Conservation (phyloP, 2,329 filamentous ascomycete genomes). For the Dichotomopilus funicola region DNA sequence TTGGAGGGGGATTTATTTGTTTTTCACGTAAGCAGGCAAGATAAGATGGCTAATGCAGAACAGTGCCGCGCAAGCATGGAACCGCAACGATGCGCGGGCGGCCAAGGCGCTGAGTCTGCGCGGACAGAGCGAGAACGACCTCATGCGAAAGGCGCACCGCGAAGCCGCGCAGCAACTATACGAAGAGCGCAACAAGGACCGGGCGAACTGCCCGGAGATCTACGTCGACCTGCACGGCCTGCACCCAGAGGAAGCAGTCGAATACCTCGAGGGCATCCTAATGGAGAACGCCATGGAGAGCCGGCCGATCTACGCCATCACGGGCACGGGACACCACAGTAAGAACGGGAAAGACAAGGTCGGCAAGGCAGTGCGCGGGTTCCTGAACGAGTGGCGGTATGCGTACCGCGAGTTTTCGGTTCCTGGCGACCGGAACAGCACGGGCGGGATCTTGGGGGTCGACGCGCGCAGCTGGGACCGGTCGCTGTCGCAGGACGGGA, state of each 20-base stretch:
- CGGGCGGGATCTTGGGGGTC: slow-evolving; percentile 69
- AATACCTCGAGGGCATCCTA: slow-evolving; percentile 84
- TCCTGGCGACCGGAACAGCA: slow-evolving; percentile 78
- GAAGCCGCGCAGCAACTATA: slow-evolving; percentile 90
- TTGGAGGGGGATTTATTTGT: too few species aligned
- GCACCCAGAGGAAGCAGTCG: slow-evolving; percentile 94
- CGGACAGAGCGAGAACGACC: slow-evolving; percentile 91
- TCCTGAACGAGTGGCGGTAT: slow-evolving; percentile 93
- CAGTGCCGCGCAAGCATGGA: slow-evolving; percentile 96
- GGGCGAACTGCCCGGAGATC: slow-evolving; percentile 57
- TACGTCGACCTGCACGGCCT: slow-evolving; percentile 97
- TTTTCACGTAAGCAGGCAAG: too few species aligned
- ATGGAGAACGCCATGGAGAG: slow-evolving; percentile 69
- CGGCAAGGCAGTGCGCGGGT: slow-evolving; percentile 83
- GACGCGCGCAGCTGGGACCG: slow-evolving; percentile 63
- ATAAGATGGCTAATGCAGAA: slow-evolving; percentile 8
- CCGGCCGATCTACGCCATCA: slow-evolving; percentile 87
- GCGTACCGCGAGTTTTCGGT: slow-evolving; percentile 95
- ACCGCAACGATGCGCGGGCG: slow-evolving; percentile 91
- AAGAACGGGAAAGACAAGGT: slow-evolving; percentile 99
- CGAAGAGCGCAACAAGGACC: slow-evolving; percentile 80
- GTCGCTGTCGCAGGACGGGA: slow-evolving; percentile 44
- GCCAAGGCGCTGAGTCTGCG: slow-evolving; percentile 91
- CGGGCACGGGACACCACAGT: slow-evolving; percentile 92
- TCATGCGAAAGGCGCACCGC: slow-evolving; percentile 94